Evolutionary conservation across 73 alveolate genomes (phyloP), one percentile per base, ranked within the genome.

Genomic region (Tetrahymena malaccensis): DNA sequence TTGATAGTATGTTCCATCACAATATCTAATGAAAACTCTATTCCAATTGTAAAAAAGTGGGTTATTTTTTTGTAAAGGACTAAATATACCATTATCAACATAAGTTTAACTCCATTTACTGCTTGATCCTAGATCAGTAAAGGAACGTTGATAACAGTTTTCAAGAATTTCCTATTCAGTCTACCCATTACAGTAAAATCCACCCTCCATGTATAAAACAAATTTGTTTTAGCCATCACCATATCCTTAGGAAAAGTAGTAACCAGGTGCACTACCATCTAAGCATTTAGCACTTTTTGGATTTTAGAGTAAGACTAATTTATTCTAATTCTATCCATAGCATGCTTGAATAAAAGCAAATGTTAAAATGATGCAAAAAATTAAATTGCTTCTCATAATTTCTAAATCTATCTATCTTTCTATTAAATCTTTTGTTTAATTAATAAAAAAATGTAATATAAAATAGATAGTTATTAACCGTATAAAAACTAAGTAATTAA

Each of bases 1-100:
- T 89, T 94, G 38, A 34, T 94, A 94, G 35, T 94, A 94, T 43
- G 97, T 95, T 85, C 97, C 97, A 95, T 95, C 97, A 21, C 97
- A 95, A 95, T 95, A 95, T 35, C 43, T 95, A 33, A 95, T 93
- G 84, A 85, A 89, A 70, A 95, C 56, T 19, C 94, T 89, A 55
- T 95, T 95, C 97, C 97, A 95, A 58, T 95, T 95, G 85, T 95
- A 95, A 44, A 95, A 95, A 15, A 43, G 83, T 19, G 93, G 93
- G 85, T 94, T 94, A 3, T 85, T 44, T n/a, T 38, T 50, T 43
- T 94, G 25, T 34, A 38, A 70, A 17, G 95, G 57, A 84, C 38
- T 84, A 34, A 94, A 94, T 22, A 94, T 40, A 17, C 96, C 96
- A 27, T 31, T 89, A 70, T 70, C 37, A 0, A 9, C 3, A 70